Evolutionary conservation across 2,329 filamentous ascomycete genomes (phyloP).

Genomic region (Fusarium tjaetaba): DNA sequence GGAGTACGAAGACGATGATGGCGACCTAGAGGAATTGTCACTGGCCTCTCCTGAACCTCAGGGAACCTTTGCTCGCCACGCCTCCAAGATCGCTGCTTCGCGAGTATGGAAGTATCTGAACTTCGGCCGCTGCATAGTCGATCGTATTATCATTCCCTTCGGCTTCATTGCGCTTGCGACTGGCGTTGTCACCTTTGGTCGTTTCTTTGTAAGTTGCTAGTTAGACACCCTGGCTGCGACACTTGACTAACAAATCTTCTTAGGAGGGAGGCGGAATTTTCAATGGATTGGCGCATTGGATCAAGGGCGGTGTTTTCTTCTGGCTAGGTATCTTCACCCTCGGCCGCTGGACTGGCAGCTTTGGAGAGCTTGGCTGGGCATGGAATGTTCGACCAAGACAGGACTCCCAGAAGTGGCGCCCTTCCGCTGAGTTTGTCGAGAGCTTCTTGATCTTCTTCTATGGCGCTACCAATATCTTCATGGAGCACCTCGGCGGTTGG

Average conservation of each 20-base stretch:
- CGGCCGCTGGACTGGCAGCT: constrained; percentile 89
- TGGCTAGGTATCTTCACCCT: constrained; percentile 90
- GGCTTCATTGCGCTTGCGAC: constrained; percentile 78
- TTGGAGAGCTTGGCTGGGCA: constrained; percentile 91
- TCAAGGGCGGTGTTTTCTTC: constrained; percentile 96
- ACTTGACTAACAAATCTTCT: not conserved
- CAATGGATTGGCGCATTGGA: constrained; percentile 89
- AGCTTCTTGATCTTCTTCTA: constrained; percentile 91
- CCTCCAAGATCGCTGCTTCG: constrained; percentile 65
- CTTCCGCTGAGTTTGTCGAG: constrained; percentile 89
- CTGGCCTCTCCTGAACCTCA: constrained; percentile 52
- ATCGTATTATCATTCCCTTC: constrained; percentile 80
- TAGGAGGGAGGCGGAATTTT: constrained; percentile 77
- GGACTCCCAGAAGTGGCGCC: constrained; percentile 70
- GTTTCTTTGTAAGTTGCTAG: constrained; percentile 78
- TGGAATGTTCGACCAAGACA: constrained; percentile 84
- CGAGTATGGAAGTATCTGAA: constrained; percentile 67
- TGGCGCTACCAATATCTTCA: constrained; percentile 87
- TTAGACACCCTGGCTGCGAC: not conserved
- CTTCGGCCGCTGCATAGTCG: constrained; percentile 72
- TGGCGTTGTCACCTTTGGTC: constrained; percentile 80
- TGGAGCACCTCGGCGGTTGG: constrained; percentile 84
- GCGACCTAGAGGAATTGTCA: constrained; percentile 49
- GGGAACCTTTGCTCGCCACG: constrained; percentile 61
- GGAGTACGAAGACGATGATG: constrained; percentile 62